Evolutionary conservation across 2,329 filamentous ascomycete species (phyloP), one percentile per base, ranked within the genome.

Genomic region (Gnomoniopsis sp.): DNA sequence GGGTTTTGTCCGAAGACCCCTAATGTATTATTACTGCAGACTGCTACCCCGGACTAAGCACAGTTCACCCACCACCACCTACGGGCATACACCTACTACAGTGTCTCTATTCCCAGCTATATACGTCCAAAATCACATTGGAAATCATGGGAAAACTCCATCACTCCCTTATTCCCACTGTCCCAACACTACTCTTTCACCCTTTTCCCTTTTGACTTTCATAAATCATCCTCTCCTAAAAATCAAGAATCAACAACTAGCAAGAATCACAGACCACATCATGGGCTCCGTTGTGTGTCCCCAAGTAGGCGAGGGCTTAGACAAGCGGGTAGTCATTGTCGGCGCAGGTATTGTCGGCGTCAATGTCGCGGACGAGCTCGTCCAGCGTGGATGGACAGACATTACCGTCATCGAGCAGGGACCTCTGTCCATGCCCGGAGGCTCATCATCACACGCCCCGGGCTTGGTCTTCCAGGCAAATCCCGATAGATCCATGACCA

Each of bases 341-440:
- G 85, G 85, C 41, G 85, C 85, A 53, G 85, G 85, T 50, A 87
- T 88, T 58, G 85, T 88, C 59, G 85, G 85, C 49, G 78, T 79
- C 58, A 88, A 88, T 60, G 71, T 88, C 51, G 85, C 85, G 51
- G 85, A 88, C 65, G 85, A 88, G 75, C 78, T 88, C 65, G 77
- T 84, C 64, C 75, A 77, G 23, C 79, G 83, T 65, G 85, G 85
- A 74, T 88, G 85, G 84, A 79, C 69, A 55, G 71, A 87, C 68
- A 84, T 88, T 68, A 87, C 84, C 19, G 84, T 88, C 52, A 72
- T 88, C 62, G 85, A 88, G 63, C 85, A 88, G 69, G 85, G 85
- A 0, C 85, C 85, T 2, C 68, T 88, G 63, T 72, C 76, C 59
- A 81, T 87, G 77, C 85, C 85, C 0, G 85, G 85, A 26, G 85